A percentile compares a stretch with the other conserved stretches of the same genome.
phyloP scores from a whole-genome alignment of 306 rosid genomes.

The Coriaria nepalensis region DNA sequence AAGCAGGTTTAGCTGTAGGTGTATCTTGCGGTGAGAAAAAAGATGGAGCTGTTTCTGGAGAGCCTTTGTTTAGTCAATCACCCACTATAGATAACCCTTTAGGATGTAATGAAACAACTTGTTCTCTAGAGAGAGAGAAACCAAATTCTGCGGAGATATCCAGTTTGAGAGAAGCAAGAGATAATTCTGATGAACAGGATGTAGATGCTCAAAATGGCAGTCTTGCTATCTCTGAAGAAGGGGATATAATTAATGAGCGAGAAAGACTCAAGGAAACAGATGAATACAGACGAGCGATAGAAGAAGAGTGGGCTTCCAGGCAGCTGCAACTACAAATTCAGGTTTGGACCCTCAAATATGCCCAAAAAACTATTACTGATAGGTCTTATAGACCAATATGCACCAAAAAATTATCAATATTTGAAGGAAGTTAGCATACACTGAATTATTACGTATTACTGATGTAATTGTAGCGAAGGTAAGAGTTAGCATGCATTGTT shows the following conservation, averaged over 20 bases:
- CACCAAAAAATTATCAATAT: no score
- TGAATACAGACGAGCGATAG: slow-evolving; percentile 66
- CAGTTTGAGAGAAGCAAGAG: slow-evolving; percentile 7
- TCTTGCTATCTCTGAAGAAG: slow-evolving; percentile 14
- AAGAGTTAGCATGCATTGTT: not conserved
- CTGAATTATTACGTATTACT: not conserved
- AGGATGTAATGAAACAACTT: slow-evolving; percentile 4
- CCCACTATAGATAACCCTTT: no score
- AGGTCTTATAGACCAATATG: no score
- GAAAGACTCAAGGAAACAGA: slow-evolving; percentile 80
- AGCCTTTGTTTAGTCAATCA: not conserved
- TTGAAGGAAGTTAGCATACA: not conserved
- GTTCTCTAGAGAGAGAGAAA: slow-evolving; percentile 10
- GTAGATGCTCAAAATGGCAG: slow-evolving; percentile 17
- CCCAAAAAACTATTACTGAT: no score
- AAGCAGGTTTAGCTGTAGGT: slow-evolving; percentile 8
- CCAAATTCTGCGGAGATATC: slow-evolving; percentile 10
- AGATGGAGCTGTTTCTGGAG: slow-evolving; percentile 8
- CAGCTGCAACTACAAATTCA: slow-evolving; percentile 67
- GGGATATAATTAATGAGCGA: slow-evolving; percentile 43
- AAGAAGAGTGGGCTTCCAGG: slow-evolving; percentile 85
- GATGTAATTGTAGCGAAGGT: not conserved
- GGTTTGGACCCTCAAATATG: slow-evolving; percentile 42
- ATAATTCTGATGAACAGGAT: slow-evolving; percentile 7
- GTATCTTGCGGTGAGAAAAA: slow-evolving; percentile 8